Base-by-base conservation (phyloP, 1,139 yeast species). In the Kurtzmaniella quercitrusa region DNA sequence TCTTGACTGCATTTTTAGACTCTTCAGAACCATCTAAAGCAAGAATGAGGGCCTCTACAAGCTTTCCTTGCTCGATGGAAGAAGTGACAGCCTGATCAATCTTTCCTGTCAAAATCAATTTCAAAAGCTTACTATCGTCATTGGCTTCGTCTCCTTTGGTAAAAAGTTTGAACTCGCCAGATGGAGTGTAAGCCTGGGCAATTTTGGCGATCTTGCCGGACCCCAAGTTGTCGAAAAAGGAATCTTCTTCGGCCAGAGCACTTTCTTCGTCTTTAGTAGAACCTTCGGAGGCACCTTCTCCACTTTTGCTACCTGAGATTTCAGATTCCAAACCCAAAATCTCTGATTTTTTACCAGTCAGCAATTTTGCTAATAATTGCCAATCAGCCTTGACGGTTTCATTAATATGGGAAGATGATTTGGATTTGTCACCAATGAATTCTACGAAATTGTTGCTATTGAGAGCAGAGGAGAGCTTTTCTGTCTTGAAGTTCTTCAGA, bases 31-130 rank as follows among this genome's bases (percentile, higher is more conserved):
- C 86, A 56, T 83, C 85, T 55, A 87, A 66, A 0, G 98, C 88
- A 48, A 94, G 74, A 38, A 91, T 70, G 52, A 91, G 75, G 2
- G 98, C 97, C 59, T 93, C 98, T 18, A 78, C 65, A 34, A 89
- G 66, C 46, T 78, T 76, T 45, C 78, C 85, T 41, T 79, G 77
- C 42, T 79, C 74, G 48, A 94, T 69, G 50, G 94, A 82, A 37
- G 75, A 59, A 33, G 81, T 74, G 7, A 89, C 83, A 0, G 98
- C 97, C 23, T 74, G 72, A 23, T 77, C 79, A 46, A 78, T 67
- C 46, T 88, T 75, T 47, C 91, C 91, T 15, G 65, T 60, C 49
- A 91, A 70, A 38, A 90, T 63, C 18, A 83, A 75, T 48, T 75
- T 73, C 31, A 80, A 73, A 42, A 89, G 71, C 31, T 69, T 66